Base-by-base conservation (phyloP, 1,139 yeast genomes). In the Suhomyces atakaporum region DNA sequence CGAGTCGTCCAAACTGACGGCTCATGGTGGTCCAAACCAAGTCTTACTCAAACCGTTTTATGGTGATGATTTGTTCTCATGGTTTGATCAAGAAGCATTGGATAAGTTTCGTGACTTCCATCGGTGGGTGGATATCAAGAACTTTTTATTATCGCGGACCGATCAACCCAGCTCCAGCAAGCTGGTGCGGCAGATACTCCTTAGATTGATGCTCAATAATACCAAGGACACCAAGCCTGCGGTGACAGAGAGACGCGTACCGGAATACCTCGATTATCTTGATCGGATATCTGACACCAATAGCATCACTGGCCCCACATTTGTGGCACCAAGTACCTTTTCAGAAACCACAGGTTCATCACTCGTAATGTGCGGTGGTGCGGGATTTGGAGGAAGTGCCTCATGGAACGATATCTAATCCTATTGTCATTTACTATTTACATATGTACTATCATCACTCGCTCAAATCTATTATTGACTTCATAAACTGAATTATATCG, bases 11-110 rank as follows among this genome's bases (percentile, higher is more conserved):
- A n/a, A n/a, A n/a, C n/a, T n/a, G n/a, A n/a, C n/a, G n/a, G n/a
- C n/a, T n/a, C n/a, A n/a, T n/a, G n/a, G n/a, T n/a, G n/a, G 19
- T 3, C 28, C 38, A 9, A 31, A 28, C 13, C 25, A 35, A 9
- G 20, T 19, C 14, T 12, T 50, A 9, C 38, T 54, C 14, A 50
- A 50, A 23, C 51, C 53, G 31, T 64, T 66, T 35, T 65, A 65
- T 39, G 72, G 72, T 1, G 69, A 64, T 40, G 69, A 65, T 27
- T 42, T 65, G 26, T 53, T 65, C 29, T 49, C 51, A 31, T 54
- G 51, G 37, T 49, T 62, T 30, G 49, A 50, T 33, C 51, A 49
- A 25, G 50, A 50, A 8, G 70, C 64, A 10, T 50, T 56, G 26
- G 59, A 53, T 27, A 58, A 56, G 42, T 62, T 63, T 34, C 53